Evolutionary conservation across 768 basidiomycete genomes (phyloP).

Genomic region (Leccinum ochraceum): DNA sequence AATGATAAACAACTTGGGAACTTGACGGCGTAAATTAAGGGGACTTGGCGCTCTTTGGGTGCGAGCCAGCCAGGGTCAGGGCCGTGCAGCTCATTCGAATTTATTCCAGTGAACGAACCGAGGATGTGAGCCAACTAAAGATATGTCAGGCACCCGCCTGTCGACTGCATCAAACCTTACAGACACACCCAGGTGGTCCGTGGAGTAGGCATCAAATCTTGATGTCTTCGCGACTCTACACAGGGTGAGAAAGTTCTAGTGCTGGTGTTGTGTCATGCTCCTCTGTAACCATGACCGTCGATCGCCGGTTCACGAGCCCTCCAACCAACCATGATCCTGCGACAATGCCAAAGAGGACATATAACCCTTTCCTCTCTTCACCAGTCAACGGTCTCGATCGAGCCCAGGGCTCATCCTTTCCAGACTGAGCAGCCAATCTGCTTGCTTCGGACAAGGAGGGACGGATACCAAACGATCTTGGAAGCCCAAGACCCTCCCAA

Average conservation of each 20-base stretch:
- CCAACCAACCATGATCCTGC: slow-evolving; percentile 51
- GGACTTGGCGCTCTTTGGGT: background rate
- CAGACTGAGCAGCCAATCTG: slow-evolving; percentile 14
- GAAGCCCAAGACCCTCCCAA: slow-evolving; percentile 39
- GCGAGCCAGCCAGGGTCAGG: background rate
- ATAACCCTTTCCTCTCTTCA: slow-evolving; percentile 51
- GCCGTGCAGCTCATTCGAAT: background rate
- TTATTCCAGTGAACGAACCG: background rate
- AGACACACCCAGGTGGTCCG: background rate
- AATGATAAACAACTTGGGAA: background rate
- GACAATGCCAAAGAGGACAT: slow-evolving; percentile 48
- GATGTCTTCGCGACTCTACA: slow-evolving; percentile 6
- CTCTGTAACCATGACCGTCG: slow-evolving; percentile 7
- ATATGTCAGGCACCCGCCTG: background rate
- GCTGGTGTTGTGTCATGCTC: slow-evolving; percentile 7
- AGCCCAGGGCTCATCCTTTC: slow-evolving; percentile 15
- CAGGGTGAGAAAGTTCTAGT: slow-evolving; percentile 15
- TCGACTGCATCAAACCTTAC: background rate
- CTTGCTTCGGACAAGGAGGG: slow-evolving; percentile 18
- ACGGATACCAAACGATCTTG: slow-evolving; percentile 30
- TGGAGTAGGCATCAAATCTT: background rate
- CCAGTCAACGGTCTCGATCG: slow-evolving; percentile 38
- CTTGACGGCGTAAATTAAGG: background rate
- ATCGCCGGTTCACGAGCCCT: slow-evolving; percentile 27
- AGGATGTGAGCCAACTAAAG: background rate